phyloP scores from a whole-genome alignment of 805 yeast genomes.

The Ogataea sp. region DNA sequence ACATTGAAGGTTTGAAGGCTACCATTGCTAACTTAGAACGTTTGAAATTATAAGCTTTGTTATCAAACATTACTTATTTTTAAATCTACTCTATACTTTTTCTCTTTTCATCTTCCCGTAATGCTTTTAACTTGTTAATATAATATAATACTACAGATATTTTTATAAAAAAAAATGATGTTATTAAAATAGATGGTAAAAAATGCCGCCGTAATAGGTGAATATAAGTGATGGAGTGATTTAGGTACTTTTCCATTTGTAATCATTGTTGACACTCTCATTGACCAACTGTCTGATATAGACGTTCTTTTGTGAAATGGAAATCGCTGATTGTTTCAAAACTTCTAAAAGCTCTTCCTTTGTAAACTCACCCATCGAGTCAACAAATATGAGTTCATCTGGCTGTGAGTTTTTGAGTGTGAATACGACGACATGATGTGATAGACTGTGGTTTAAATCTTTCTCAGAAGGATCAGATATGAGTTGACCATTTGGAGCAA shows the following conservation, averaged over 20 bases:
- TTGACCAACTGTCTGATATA: slow-evolving; percentile 40
- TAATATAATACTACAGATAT: not conserved
- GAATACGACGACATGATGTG: slow-evolving; percentile 63
- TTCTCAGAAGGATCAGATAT: slow-evolving; percentile 37
- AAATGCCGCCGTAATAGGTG: no score
- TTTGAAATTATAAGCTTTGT: slow-evolving; percentile 44
- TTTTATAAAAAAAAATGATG: not conserved
- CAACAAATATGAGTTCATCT: slow-evolving; percentile 54
- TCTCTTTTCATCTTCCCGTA: not conserved
- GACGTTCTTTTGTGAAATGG: slow-evolving; percentile 36
- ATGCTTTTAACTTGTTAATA: not conserved
- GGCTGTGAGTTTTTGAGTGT: slow-evolving; percentile 43
- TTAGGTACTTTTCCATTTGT: slow-evolving; percentile 62
- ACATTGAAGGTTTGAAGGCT: slow-evolving; percentile 81
- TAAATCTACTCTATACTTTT: not conserved
- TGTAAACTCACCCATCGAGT: slow-evolving; percentile 64
- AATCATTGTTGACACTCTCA: slow-evolving; percentile 42
- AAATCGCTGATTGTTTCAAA: slow-evolving; percentile 42
- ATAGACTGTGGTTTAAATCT: slow-evolving; percentile 34
- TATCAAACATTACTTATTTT: not conserved
- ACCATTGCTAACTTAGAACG: slow-evolving; percentile 81
- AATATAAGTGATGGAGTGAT: no score
- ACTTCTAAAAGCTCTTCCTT: slow-evolving; percentile 44
- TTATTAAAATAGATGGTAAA: no score
- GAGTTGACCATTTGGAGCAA: slow-evolving; percentile 16